These are phyloP conservation scores for Spirogloea muscicola DNA, from an alignment of 139 green algal genomes.

Conservation along the genomic window DNA sequence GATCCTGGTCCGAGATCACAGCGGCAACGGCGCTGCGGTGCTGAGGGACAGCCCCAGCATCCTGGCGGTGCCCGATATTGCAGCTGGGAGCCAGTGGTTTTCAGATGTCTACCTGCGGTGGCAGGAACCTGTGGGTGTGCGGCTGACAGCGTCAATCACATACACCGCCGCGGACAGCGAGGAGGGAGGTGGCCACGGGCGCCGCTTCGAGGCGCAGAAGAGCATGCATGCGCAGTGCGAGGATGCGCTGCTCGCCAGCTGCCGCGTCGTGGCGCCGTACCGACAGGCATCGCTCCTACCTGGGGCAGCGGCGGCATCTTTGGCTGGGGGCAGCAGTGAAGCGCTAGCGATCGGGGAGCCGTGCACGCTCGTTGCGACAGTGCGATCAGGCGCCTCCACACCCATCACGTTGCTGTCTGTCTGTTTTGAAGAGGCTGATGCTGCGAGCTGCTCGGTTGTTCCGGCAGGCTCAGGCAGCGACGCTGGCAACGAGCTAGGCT, in stretches of 20 bases:
- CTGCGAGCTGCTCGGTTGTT: background rate
- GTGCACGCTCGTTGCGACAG: background rate
- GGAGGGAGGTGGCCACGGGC: background rate
- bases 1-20: too few species aligned
- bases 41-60: too few species aligned
- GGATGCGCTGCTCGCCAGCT: background rate
- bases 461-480: too few species aligned
- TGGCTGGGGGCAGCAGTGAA: background rate
- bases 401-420: constrained; percentile 6
- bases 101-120: too few species aligned
- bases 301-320: background rate
- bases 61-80: too few species aligned
- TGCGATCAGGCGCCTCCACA: background rate
- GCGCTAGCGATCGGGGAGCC: constrained; percentile 16
- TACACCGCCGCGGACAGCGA: too few species aligned
- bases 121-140: too few species aligned
- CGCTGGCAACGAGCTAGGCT: too few species aligned
- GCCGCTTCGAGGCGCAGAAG: constrained; percentile 12
- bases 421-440: background rate
- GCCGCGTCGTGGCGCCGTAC: constrained; percentile 8
- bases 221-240: background rate
- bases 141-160: too few species aligned
- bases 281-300: constrained; percentile 24
- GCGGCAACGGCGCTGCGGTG: too few species aligned
- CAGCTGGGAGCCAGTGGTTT: too few species aligned